Evolutionary conservation across 202 grass and related monocot species (phyloP), one percentile per base, ranked within the genome.

Genomic region (Bolboschoenoplectus hybrid): DNA sequence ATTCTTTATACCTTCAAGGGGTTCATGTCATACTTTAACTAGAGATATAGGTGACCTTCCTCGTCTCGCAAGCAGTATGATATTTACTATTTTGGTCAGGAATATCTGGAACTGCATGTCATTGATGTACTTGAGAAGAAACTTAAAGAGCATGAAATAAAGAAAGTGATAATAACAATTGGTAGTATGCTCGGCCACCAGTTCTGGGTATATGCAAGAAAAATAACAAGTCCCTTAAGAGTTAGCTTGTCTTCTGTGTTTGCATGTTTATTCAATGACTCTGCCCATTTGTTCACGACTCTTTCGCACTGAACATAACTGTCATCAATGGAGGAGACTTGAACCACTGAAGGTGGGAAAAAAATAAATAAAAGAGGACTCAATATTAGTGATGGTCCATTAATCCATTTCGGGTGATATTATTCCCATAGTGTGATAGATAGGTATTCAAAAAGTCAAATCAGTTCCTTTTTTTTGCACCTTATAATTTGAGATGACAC

Each of bases 171-270:
- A 57, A 73, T 8, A 86, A 99, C 97, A 92, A 99, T 82, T 99
- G 94, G 38, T 91, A 97, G 57, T 97, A 99, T 72, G 97, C 88
- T 34, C 97, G 89, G 1, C 97, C 97, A 45, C 93, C 97, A 35
- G 97, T 99, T 62, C 94, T 88, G 1, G 97, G 97, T 80, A 97
- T 90, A 67, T 99, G 97, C 12, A 99, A 89, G 86, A 99, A 99
- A 89, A 99, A 94, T 82, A 99, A 88, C 79, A 99, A 67, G 85
- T 99, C 97, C 81, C 90, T 94, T 43, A 99, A 99, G 91, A 77
- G 44, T 97, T 60, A 90, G 84, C 5, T 91, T 96, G 56, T 93
- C 92, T 16, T 84, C 88, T 63, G 62, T 88, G 6, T 64, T 88
- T 9, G 61, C 77, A 16, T 60, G 86, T 75, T 88, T 89, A 11